phyloP scores from a whole-genome alignment of 306 rosid genomes.

The Fragaria vesca region DNA sequence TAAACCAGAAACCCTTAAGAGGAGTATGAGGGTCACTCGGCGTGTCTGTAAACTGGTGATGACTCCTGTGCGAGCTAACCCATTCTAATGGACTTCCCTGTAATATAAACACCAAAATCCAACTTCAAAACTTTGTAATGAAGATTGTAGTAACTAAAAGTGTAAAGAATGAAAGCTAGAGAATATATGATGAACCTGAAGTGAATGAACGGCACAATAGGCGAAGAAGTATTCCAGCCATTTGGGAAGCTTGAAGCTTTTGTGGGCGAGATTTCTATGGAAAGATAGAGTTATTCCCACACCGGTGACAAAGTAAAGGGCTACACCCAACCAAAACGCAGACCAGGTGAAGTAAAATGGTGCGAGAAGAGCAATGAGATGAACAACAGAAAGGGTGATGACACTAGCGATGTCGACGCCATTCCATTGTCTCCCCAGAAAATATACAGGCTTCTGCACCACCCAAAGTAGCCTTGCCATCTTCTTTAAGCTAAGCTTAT shows the following conservation, averaged over 20 bases:
- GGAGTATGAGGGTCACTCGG: too few relatives aligned
- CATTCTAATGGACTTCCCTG: too few relatives aligned
- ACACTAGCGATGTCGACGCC: constrained; percentile 53
- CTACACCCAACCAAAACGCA: constrained; percentile 61
- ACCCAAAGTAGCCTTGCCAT: background rate
- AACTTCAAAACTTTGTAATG: too few relatives aligned
- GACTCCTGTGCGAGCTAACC: too few relatives aligned
- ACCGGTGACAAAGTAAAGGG: constrained; percentile 62
- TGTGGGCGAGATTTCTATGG: constrained; percentile 78
- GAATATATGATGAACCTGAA: too few relatives aligned
- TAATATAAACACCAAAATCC: too few relatives aligned
- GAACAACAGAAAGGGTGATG: constrained; percentile 52
- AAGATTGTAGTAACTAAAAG: too few relatives aligned
- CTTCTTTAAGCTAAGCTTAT: background rate
- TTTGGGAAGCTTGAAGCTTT: constrained; percentile 80
- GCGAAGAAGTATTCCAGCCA: constrained; percentile 84
- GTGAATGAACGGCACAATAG: constrained; percentile 27
- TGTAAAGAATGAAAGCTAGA: too few relatives aligned
- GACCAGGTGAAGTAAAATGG: constrained; percentile 71
- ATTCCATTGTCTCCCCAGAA: constrained; percentile 44
- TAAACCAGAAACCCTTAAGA: too few relatives aligned
- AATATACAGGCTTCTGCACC: background rate
- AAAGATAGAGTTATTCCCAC: constrained; percentile 75
- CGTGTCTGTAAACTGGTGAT: too few relatives aligned
- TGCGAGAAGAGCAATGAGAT: constrained; percentile 55